phyloP scores from a whole-genome alignment of 495 filamentous ascomycete species.

The Astrothelium macrocarpum region DNA sequence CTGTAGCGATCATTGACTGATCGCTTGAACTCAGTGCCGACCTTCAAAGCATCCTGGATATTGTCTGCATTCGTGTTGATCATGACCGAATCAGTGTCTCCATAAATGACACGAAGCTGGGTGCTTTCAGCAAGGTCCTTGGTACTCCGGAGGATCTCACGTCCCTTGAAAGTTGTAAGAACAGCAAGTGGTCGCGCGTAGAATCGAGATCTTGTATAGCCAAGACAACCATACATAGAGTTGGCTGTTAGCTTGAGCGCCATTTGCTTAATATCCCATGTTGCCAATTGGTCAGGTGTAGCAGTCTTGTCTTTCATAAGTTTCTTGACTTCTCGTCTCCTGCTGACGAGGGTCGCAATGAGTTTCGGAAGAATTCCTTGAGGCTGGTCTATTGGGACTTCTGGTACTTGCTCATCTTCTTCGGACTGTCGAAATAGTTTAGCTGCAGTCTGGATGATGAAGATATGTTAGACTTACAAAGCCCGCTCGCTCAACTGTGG shows the following conservation, averaged over 20 bases:
- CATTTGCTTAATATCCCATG: constrained; percentile 98
- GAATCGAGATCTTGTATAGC: constrained; percentile 91
- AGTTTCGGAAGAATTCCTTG: constrained; percentile 80
- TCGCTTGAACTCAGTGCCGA: constrained; percentile 72
- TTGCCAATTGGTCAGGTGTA: constrained; percentile 72
- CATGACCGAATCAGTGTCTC: constrained; percentile 99
- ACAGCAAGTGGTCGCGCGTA: constrained; percentile 91
- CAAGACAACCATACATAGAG: constrained; percentile 98
- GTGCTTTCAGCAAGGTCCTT: constrained; percentile 89
- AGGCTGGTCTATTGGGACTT: constrained; percentile 51
- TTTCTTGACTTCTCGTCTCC: constrained; percentile 82
- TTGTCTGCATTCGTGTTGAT: constrained; percentile 97
- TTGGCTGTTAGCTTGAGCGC: constrained; percentile 96
- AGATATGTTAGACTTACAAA: constrained; percentile 37
- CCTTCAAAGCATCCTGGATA: constrained; percentile 78
- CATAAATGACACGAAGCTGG: constrained; percentile 87
- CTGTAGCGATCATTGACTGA: constrained; percentile 83
- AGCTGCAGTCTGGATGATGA: constrained; percentile 10
- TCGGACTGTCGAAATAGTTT: constrained; percentile 44
- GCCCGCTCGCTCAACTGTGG: constrained; percentile 72
- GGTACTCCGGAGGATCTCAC: constrained; percentile 91
- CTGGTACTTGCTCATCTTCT: constrained; percentile 70
- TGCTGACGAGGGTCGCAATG: constrained; percentile 79
- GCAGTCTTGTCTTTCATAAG: constrained; percentile 91
- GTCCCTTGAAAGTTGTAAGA: constrained; percentile 93